Evolutionary conservation across 148 eudicot species (phyloP).

Genomic region (Agrostemma githago): DNA sequence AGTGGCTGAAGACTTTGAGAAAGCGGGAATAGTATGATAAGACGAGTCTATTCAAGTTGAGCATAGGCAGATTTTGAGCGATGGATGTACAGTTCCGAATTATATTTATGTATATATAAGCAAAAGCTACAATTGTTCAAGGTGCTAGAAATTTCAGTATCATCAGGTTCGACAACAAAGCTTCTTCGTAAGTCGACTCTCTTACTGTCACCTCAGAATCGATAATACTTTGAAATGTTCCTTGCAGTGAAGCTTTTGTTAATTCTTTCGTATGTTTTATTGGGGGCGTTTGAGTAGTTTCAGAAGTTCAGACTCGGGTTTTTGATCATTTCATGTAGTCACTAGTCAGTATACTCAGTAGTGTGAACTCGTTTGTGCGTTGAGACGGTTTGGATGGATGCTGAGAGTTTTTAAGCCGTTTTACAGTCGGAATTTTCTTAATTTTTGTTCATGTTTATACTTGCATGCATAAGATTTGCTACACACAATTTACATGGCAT

Average conservation of each 20-base stretch:
- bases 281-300: background rate
- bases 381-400: background rate
- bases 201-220: background rate
- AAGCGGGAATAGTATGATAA: slow-evolving; percentile 21
- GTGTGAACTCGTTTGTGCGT: background rate
- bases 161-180: background rate
- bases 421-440: background rate
- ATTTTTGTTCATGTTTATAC: background rate
- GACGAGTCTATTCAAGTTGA: background rate
- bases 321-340: background rate
- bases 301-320: too few species aligned
- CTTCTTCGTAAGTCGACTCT: background rate
- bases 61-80: background rate
- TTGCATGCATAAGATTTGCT: background rate
- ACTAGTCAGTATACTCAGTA: too few species aligned
- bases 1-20: slow-evolving; percentile 33
- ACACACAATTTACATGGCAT: slow-evolving; percentile 2
- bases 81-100: slow-evolving; percentile 14
- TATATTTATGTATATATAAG: background rate
- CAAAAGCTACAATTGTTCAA: slow-evolving; percentile 10
- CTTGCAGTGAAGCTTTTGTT: background rate
- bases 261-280: background rate
- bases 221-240: background rate
- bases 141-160: background rate
- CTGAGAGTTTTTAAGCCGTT: background rate